phyloP scores from a whole-genome alignment of 164 flowering plant species.

The Stephania yunnanensis region DNA sequence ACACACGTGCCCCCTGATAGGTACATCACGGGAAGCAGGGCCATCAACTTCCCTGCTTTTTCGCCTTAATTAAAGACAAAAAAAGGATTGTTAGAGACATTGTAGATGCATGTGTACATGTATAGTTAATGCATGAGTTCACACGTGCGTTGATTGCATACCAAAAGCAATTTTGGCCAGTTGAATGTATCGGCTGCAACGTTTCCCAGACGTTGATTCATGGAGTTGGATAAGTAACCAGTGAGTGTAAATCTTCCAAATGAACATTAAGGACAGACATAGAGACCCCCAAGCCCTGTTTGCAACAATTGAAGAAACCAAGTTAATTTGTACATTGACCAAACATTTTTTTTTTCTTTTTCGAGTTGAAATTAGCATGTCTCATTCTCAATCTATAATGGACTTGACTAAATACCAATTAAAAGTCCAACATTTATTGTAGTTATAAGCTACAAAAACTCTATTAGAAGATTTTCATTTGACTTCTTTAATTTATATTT shows the following conservation, averaged over 20 bases:
- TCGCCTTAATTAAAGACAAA: slow-evolving; percentile 34
- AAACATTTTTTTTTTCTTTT: too few species aligned
- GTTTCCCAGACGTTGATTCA: slow-evolving; percentile 45
- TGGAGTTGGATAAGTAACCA: slow-evolving; percentile 63
- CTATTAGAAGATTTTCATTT: too few species aligned
- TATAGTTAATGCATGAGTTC: background rate
- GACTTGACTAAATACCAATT: too few species aligned
- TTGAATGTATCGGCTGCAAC: slow-evolving; percentile 59
- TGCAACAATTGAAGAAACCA: background rate
- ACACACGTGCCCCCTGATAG: slow-evolving; percentile 72
- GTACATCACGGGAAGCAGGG: slow-evolving; percentile 49
- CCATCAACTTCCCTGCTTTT: slow-evolving; percentile 37
- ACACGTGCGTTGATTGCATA: slow-evolving; percentile 14
- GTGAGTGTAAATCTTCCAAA: slow-evolving; percentile 72
- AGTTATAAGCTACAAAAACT: too few species aligned
- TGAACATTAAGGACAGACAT: slow-evolving; percentile 38
- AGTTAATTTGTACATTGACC: background rate
- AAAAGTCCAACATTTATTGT: too few species aligned
- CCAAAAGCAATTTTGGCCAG: slow-evolving; percentile 64
- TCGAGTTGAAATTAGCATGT: background rate
- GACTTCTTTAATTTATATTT: too few species aligned
- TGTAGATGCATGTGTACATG: too few species aligned
- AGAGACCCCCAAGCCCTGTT: slow-evolving; percentile 75
- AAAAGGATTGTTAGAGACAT: too few species aligned
- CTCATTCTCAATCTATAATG: too few species aligned